Base-by-base conservation (phyloP, 306 rosid genomes). In the Astragalus membranaceus region DNA sequence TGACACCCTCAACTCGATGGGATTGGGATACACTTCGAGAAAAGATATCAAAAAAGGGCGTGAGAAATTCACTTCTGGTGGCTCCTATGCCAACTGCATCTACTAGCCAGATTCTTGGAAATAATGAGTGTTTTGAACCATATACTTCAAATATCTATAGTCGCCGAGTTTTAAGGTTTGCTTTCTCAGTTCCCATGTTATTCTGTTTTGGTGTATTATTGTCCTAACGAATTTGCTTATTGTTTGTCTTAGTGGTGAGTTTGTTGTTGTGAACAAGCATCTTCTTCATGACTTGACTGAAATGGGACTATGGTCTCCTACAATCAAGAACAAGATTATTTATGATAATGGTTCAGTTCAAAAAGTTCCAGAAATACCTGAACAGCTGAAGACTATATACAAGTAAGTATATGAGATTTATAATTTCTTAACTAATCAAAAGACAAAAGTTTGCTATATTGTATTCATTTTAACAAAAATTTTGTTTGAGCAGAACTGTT, bases 1-100 rank as follows among this genome's bases (percentile, higher is more conserved):
- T 75, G 64, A 81, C 74, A 3, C 93, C 97, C 36, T 85, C 91
- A 3, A 70, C 75, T 78, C 80, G 79, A 13, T 88, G 93, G 93
- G 96, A 87, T 3, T 26, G 30, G 30, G 74, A 51, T 75, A 81
- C 73, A 39, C 79, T 88, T 17, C 67, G 87, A 67, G 86, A 64
- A 26, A 79, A 67, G 79, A 80, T 88, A 54, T 69, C 85, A 2
- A 53, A 65, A 66, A 73, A 85, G 68, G 97, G 97, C 43, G 83
- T 81, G 35, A 83, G 96, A 72, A 88, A 91, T 79, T 91, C 97
- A 49, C 96, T 91, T 78, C 92, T 88, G 55, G 85, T 91, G 5
- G 87, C 97, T 15, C 95, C 97, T 50, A 91, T 91, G 97, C 97
- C 97, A 8, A 91, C 97, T 52, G 97, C 97, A 33, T 88, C 97